phyloP scores from a whole-genome alignment of 2,329 filamentous ascomycete genomes.

The Sporothrix dimorphospora region DNA sequence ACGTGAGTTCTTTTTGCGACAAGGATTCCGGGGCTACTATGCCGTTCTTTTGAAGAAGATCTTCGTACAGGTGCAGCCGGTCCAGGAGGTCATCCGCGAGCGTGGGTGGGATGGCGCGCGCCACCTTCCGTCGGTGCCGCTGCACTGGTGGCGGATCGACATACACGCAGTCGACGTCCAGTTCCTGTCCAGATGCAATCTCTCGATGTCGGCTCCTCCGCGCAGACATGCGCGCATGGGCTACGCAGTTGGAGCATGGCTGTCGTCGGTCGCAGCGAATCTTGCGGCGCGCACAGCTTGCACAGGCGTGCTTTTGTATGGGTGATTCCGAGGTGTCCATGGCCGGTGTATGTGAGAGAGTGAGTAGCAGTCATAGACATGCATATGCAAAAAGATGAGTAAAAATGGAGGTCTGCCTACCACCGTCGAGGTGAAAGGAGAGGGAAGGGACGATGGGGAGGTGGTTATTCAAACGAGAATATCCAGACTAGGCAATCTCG shows the following conservation, averaged over 20 bases:
- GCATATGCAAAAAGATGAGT: not conserved
- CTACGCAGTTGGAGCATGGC: slow-evolving; percentile 33
- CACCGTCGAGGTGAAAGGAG: not conserved
- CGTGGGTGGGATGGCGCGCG: slow-evolving; percentile 33
- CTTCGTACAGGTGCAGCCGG: slow-evolving; percentile 38
- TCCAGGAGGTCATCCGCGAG: slow-evolving; percentile 38
- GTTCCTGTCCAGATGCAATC: too few relatives aligned
- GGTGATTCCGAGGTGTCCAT: not conserved
- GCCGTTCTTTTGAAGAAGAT: slow-evolving; percentile 37
- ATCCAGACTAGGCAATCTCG: slow-evolving; percentile 6
- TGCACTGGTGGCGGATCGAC: slow-evolving; percentile 31
- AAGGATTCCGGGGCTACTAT: slow-evolving; percentile 31
- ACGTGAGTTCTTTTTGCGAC: not conserved
- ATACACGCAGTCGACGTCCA: slow-evolving; percentile 34
- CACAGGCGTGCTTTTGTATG: slow-evolving; percentile 30
- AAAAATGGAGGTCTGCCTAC: not conserved
- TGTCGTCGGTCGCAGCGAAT: slow-evolving; percentile 33
- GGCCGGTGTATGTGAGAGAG: not conserved
- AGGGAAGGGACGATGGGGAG: not conserved
- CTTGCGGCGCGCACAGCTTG: slow-evolving; percentile 33
- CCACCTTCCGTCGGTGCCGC: slow-evolving; percentile 36
- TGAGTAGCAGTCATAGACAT: too few relatives aligned
- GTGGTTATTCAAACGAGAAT: slow-evolving; percentile 17
- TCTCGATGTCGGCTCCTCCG: not conserved
- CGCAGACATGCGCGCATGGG: slow-evolving; percentile 26